Evolutionary conservation across 2,329 filamentous ascomycete species (phyloP).

Genomic region (Pestalotiopsis sp.): DNA sequence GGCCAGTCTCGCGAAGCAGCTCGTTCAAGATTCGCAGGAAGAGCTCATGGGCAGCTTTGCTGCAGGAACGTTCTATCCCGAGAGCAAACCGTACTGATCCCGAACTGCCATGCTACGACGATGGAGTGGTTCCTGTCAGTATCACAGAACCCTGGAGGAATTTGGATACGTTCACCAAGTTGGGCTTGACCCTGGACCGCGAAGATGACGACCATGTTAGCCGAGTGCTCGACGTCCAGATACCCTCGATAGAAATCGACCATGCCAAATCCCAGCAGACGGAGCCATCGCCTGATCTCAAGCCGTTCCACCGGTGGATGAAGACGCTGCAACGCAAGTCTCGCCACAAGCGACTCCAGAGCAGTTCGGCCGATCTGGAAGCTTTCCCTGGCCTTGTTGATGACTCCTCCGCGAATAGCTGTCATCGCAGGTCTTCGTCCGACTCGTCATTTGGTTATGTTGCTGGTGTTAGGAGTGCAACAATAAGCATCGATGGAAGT

Average conservation of each 20-base stretch:
- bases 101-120: conserved; percentile 32
- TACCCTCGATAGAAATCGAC: conserved; percentile 29
- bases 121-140: conserved; percentile 34
- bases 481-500: conserved; percentile 76
- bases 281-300: conserved; percentile 17
- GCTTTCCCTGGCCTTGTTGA: conserved; percentile 35
- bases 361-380: conserved; percentile 22
- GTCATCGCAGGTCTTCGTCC: conserved; percentile 65
- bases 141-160: conserved; percentile 37
- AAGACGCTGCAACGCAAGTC: conserved; percentile 66
- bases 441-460: conserved; percentile 79
- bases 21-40: conserved; percentile 42
- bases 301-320: conserved; percentile 74
- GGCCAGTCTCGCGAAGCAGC: conserved; percentile 34
- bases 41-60: conserved; percentile 39
- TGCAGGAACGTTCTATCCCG: conserved; percentile 29
- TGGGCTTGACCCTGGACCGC: conserved; percentile 38
- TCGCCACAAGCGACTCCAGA: conserved; percentile 34
- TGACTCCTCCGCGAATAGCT: conserved; percentile 29
- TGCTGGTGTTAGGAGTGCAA: conserved; percentile 79
- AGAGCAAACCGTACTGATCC: conserved; percentile 29
- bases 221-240: conserved; percentile 24
- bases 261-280: conserved; percentile 14
- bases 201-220: conserved; percentile 28
- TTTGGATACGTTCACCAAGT: conserved; percentile 42